phyloP scores from a whole-genome alignment of 2,329 filamentous ascomycete genomes.

The Aspergillus pseudoterreus region DNA sequence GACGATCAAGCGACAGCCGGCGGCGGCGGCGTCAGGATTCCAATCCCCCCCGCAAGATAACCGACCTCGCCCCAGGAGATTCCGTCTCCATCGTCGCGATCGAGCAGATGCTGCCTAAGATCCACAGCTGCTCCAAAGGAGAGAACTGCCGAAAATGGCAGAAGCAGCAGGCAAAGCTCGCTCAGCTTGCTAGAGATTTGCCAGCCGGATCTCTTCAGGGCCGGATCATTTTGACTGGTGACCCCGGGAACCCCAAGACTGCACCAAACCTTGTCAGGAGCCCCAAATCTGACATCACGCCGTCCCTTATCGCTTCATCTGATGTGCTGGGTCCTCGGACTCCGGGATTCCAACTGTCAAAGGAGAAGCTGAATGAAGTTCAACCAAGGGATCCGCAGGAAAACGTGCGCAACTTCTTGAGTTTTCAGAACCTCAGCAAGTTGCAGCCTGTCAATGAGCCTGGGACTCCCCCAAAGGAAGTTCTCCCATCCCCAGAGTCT shows the following conservation, averaged over 20 bases:
- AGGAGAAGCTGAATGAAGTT: constrained; percentile 66
- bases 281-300: constrained; percentile 62
- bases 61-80: constrained; percentile 57
- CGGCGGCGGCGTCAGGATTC: constrained; percentile 20
- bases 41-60: constrained; percentile 15
- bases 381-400: constrained; percentile 77
- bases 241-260: constrained; percentile 73
- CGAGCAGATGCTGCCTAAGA: constrained; percentile 80
- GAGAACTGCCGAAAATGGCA: constrained; percentile 79
- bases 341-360: constrained; percentile 59
- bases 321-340: constrained; percentile 73
- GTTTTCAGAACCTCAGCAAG: constrained; percentile 62
- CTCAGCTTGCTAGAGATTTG: constrained; percentile 70
- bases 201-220: constrained; percentile 68
- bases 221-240: constrained; percentile 69
- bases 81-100: constrained; percentile 90
- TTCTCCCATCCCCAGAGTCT: constrained; percentile 6
- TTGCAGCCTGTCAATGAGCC: constrained; percentile 43
- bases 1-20: not conserved
- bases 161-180: constrained; percentile 74
- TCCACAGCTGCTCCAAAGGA: constrained; percentile 80
- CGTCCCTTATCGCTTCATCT: constrained; percentile 83
- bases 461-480: constrained; percentile 56
- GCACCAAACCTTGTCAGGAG: constrained; percentile 53
- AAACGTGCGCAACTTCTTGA: constrained; percentile 84